Conservation (phyloP, 495 filamentous ascomycete species). For the Aspergillus sparsus region DNA sequence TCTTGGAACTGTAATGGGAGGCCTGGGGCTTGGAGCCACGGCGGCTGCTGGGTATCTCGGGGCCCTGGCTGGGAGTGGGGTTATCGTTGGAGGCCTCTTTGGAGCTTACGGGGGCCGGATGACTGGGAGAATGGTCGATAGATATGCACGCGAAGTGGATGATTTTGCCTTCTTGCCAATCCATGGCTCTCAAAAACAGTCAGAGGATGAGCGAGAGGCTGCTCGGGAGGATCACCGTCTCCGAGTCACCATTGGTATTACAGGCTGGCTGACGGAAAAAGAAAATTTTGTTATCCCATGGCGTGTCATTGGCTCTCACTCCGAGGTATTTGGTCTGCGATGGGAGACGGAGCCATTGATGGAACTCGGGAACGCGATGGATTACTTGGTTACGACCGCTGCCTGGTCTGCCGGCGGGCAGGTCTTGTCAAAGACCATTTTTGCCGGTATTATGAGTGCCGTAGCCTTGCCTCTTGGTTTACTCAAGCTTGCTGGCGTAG, state of each 20-base stretch:
- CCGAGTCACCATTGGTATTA: conserved; percentile 78
- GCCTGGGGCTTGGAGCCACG: conserved; percentile 74
- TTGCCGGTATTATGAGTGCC: conserved; percentile 66
- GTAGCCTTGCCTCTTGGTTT: conserved; percentile 76
- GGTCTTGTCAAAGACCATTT: conserved; percentile 75
- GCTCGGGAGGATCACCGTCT: conserved; percentile 63
- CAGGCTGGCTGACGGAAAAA: conserved; percentile 75
- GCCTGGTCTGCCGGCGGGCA: conserved; percentile 81
- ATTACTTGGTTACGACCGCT: conserved; percentile 69
- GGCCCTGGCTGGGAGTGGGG: conserved; percentile 70
- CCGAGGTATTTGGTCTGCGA: conserved; percentile 79
- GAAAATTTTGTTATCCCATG: conserved; percentile 74
- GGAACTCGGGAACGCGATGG: conserved; percentile 74
- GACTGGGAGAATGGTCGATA: conserved; percentile 83
- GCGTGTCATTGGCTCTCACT: conserved; percentile 66
- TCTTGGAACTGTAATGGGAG: conserved; percentile 79
- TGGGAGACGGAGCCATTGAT: conserved; percentile 80
- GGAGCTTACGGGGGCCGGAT: conserved; percentile 86
- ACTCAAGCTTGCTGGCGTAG: conserved; percentile 73
- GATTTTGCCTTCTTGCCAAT: conserved; percentile 89
- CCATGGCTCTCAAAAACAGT: conserved; percentile 45
- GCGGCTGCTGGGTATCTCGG: conserved; percentile 80
- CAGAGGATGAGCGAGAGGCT: conserved; percentile 46
- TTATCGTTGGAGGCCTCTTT: conserved; percentile 81
- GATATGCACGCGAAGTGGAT: conserved; percentile 80